A percentile compares a stretch with the other conserved stretches of the same genome.
phyloP scores from a whole-genome alignment of 208 protist species.

The Trichomonas gallinae region DNA sequence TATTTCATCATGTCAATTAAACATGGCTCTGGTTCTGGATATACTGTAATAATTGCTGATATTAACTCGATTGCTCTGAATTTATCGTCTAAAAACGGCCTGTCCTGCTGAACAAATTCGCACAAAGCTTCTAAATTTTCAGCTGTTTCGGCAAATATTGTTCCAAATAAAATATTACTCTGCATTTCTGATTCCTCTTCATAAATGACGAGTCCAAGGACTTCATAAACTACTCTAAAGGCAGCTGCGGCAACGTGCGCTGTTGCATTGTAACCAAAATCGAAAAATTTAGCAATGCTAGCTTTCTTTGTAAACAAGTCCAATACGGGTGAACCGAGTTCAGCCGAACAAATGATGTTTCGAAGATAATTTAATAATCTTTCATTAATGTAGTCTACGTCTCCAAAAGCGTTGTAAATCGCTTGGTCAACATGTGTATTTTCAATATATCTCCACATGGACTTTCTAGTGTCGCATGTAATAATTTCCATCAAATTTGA shows the following conservation, averaged over 20 bases:
- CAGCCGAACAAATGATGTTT: not conserved
- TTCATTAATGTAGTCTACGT: not conserved
- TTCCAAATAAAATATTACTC: not conserved
- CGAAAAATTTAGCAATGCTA: not conserved
- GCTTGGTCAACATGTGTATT: not conserved
- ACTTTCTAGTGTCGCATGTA: not conserved
- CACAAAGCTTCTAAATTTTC: not conserved
- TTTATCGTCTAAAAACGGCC: not conserved
- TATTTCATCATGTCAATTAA: not conserved
- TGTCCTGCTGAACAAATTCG: not conserved
- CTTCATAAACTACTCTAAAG: not conserved
- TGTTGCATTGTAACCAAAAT: not conserved
- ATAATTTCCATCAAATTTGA: not conserved
- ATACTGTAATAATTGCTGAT: not conserved
- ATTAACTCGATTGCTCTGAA: not conserved
- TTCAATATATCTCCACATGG: not conserved
- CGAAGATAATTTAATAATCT: not conserved
- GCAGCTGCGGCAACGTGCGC: not conserved
- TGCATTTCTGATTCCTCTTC: not conserved
- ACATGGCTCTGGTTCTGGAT: not conserved
- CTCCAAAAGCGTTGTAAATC: not conserved
- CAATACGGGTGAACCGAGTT: not conserved
- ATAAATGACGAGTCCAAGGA: not conserved
- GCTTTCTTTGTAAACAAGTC: not conserved
- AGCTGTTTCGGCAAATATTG: not conserved